phyloP scores from a whole-genome alignment of 2,329 filamentous ascomycete species.

The Passalora sequoiae region DNA sequence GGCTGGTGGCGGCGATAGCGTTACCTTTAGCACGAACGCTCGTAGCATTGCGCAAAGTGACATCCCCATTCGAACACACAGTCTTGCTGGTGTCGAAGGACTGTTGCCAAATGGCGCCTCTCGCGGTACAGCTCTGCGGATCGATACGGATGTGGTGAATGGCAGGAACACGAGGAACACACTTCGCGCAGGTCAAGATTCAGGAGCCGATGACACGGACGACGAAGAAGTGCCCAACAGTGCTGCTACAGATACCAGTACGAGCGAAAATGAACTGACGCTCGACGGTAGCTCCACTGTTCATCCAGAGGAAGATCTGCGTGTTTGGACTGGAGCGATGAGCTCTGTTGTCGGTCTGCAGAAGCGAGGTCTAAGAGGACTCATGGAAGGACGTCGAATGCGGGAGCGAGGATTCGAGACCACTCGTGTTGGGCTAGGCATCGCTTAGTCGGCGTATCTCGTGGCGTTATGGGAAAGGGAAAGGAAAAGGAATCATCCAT shows the following conservation, averaged over 20 bases:
- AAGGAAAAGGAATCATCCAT: not conserved
- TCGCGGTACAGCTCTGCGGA: slow-evolving; percentile 39
- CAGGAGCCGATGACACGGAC: slow-evolving; percentile 29
- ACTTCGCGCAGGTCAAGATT: slow-evolving; percentile 32
- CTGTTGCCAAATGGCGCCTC: slow-evolving; percentile 37
- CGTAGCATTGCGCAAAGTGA: slow-evolving; percentile 37
- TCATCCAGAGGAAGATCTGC: slow-evolving; percentile 45
- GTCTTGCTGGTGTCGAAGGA: slow-evolving; percentile 43
- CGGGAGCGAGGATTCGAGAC: slow-evolving; percentile 56
- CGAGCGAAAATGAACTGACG: slow-evolving; percentile 32
- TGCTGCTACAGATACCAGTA: slow-evolving; percentile 32
- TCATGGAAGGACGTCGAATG: slow-evolving; percentile 91
- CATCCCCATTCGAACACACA: slow-evolving; percentile 43
- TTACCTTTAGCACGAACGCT: slow-evolving; percentile 53
- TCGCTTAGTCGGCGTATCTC: slow-evolving; percentile 23
- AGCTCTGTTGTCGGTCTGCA: slow-evolving; percentile 92
- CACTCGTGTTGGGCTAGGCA: slow-evolving; percentile 34
- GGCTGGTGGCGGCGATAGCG: slow-evolving; percentile 81
- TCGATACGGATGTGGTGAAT: slow-evolving; percentile 48
- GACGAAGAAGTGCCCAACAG: slow-evolving; percentile 35
- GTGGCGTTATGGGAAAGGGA: not conserved
- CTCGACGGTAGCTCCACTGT: slow-evolving; percentile 36
- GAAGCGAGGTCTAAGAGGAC: slow-evolving; percentile 80
- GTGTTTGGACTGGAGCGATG: slow-evolving; percentile 74
- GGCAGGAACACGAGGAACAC: slow-evolving; percentile 35